A percentile compares a stretch with the other conserved stretches of the same genome.
phyloP scores from a whole-genome alignment of 2,329 filamentous ascomycete genomes.

The Metarhizium rileyi region DNA sequence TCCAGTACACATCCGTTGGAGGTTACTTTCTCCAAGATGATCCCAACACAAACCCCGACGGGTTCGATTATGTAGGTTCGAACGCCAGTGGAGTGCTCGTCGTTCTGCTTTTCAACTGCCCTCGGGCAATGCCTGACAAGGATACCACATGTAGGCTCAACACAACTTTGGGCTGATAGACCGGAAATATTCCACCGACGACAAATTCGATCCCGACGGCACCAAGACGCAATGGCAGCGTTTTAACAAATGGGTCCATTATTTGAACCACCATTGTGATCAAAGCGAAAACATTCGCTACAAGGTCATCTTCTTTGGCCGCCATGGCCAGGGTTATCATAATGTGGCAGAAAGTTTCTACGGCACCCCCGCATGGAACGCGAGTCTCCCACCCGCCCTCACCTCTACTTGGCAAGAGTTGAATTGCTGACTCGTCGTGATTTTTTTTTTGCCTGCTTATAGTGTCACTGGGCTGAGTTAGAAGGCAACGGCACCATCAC shows the following conservation, averaged over 20 bases:
- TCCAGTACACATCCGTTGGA: slow-evolving; percentile 50
- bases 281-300: slow-evolving; percentile 41
- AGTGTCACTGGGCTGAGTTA: slow-evolving; percentile 56
- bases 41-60: slow-evolving; percentile 39
- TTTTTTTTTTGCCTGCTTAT: not conserved
- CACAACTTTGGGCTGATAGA: slow-evolving; percentile 59
- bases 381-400: slow-evolving; percentile 22
- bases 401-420: slow-evolving; percentile 9
- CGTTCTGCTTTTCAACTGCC: not conserved
- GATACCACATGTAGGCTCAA: slow-evolving; percentile 31
- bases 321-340: slow-evolving; percentile 60
- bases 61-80: slow-evolving; percentile 53
- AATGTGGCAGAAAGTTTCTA: slow-evolving; percentile 56
- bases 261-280: slow-evolving; percentile 36
- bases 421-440: not conserved
- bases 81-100: not conserved
- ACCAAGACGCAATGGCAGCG: slow-evolving; percentile 53
- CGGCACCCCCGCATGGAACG: slow-evolving; percentile 60
- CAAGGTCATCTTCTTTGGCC: slow-evolving; percentile 58
- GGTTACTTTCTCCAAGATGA: slow-evolving; percentile 59
- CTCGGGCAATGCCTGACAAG: slow-evolving; percentile 5
- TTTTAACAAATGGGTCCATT: slow-evolving; percentile 47
- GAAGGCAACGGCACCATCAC: slow-evolving; percentile 52
- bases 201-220: slow-evolving; percentile 25
- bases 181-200: slow-evolving; percentile 48